Base-by-base conservation (phyloP, 2,329 filamentous ascomycete species). In the Stenocarpella maydis region DNA sequence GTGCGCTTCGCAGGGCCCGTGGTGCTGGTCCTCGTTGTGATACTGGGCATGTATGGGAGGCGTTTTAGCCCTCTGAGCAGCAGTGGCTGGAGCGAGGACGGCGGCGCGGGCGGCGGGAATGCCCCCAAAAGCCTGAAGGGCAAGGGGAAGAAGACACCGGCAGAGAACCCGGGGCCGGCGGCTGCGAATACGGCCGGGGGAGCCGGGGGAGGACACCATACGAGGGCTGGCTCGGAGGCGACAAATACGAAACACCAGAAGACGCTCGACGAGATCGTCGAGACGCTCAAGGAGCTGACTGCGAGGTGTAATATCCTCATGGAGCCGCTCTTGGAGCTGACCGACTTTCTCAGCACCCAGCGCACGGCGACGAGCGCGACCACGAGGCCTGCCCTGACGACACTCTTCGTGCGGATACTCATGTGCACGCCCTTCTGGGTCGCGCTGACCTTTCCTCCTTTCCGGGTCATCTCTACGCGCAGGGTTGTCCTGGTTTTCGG, bases 241-340 rank as follows among this genome's bases (percentile, higher is more conserved):
- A 88, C 86, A 8, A 90, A 87, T 71, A 91, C 90, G 50, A 90
- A 91, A 70, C 93, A 96, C 75, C 93, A 97, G 76, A 98, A 98
- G 83, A 98, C 94, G 63, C 82, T 99, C 65, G 96, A 99, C 78
- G 96, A 99, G 82, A 99, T 99, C 71, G 92, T 99, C 68, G 95
- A 98, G 75, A 97, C 93, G 0, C 82, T 99, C 53, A 94, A 94
- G 78, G 90, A 94, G 73, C 93, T 99, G 74, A 98, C 95, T 0
- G 92, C 91, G 6, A 88, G 96, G 60, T 98, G 96, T 80, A 97
- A 98, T 79, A 91, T 97, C 65, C 84, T 99, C 21, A 86, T 98
- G 64, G 95, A 98, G 75, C 96, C 96, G 3, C 87, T 98, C 67
- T 85, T 97, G 53, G 90, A 92, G 73, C 85, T 98, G 78, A 98